These are phyloP conservation scores for Anthostomella pinea DNA, from an alignment of 2,329 filamentous ascomycete genomes.

Conservation along the genomic window DNA sequence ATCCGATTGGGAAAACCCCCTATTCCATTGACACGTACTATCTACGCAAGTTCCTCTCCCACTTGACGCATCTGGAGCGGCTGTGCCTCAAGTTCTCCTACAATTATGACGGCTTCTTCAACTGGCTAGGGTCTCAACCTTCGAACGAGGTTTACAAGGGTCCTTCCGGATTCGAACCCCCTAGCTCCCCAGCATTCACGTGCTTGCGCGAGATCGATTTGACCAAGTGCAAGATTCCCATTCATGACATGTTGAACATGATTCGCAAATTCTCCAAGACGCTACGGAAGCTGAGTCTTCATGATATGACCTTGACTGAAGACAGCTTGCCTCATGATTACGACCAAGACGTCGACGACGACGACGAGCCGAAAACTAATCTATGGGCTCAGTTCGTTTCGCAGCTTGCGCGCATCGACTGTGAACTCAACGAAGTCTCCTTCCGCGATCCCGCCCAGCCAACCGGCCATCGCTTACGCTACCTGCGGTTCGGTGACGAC, in stretches of 20 bases:
- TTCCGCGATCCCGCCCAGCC: neutral
- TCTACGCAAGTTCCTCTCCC: slow-evolving; percentile 10
- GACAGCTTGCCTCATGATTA: neutral
- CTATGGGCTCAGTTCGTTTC: slow-evolving; percentile 2
- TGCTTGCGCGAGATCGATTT: slow-evolving; percentile 9
- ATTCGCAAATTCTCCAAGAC: slow-evolving; percentile 11
- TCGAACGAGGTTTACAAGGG: slow-evolving; percentile 1
- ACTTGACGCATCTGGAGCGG: slow-evolving; percentile 4
- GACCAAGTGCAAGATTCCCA: neutral
- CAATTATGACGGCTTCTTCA: slow-evolving; percentile 4
- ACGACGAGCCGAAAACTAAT: neutral
- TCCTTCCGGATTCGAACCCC: slow-evolving; percentile 4
- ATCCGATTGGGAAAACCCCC: neutral
- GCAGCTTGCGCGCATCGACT: neutral
- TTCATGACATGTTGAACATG: slow-evolving; percentile 1
- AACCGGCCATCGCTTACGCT: neutral
- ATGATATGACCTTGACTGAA: neutral
- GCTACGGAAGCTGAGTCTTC: slow-evolving; percentile 7
- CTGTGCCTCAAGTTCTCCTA: neutral
- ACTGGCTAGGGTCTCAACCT: slow-evolving; percentile 7
- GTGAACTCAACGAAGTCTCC: slow-evolving; percentile 5
- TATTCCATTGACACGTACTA: slow-evolving; percentile 2
- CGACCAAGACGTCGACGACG: no score
- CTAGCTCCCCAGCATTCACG: slow-evolving; percentile 6
- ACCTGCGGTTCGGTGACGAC: no score